Conservation (phyloP, 2,329 filamentous ascomycete species). For the Penicillium sp. region DNA sequence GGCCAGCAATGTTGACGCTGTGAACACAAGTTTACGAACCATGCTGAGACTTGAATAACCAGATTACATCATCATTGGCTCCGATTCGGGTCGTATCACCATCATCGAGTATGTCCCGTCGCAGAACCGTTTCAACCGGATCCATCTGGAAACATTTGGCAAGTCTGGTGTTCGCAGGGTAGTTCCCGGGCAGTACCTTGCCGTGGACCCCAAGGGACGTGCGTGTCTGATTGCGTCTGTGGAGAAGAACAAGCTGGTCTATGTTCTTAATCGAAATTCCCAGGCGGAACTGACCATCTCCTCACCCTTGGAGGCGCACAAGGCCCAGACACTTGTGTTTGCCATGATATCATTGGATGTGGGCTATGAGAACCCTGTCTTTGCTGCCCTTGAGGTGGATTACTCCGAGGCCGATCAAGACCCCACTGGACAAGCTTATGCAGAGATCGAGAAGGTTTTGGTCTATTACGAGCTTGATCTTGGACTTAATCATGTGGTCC, state of each 20-base stretch:
- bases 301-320: constrained; percentile 93
- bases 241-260: constrained; percentile 99
- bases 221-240: constrained; percentile 90
- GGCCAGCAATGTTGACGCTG: constrained; percentile 33
- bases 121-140: constrained; percentile 80
- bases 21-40: constrained; percentile 29
- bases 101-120: constrained; percentile 88
- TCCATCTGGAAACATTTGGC: constrained; percentile 96
- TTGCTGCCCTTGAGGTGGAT: constrained; percentile 90
- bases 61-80: constrained; percentile 96
- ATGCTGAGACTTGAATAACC: constrained; percentile 42
- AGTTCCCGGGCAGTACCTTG: constrained; percentile 92
- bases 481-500: constrained; percentile 92
- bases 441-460: constrained; percentile 81
- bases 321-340: constrained; percentile 85
- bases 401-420: constrained; percentile 91
- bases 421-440: constrained; percentile 74
- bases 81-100: constrained; percentile 91
- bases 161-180: constrained; percentile 94
- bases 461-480: constrained; percentile 98
- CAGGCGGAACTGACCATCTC: constrained; percentile 96
- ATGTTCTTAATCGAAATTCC: constrained; percentile 92
- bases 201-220: constrained; percentile 90
- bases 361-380: constrained; percentile 94
- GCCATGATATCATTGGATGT: constrained; percentile 87